Percentiles rank a stretch among this genome's conserved stretches.
phyloP scores from a whole-genome alignment of 2,329 filamentous ascomycete genomes.

The Monilinia fructicola region DNA sequence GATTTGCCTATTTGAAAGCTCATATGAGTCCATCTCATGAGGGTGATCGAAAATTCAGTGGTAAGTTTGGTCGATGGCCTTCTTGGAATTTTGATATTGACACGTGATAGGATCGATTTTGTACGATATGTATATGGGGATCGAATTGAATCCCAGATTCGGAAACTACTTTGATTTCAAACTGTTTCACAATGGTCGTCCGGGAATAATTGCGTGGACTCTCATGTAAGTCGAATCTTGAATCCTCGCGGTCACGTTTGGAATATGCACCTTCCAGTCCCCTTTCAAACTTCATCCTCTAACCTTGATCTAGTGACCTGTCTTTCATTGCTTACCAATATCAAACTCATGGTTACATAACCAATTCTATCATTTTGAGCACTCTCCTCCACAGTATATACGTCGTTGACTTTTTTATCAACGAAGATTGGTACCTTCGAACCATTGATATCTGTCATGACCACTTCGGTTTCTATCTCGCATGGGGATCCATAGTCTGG shows the following conservation, averaged over 20 bases:
- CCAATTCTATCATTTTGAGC: constrained; percentile 46
- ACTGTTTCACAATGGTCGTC: constrained; percentile 49
- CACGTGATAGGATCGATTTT: constrained; percentile 40
- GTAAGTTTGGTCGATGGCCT: constrained; percentile 29
- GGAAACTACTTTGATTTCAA: constrained; percentile 48
- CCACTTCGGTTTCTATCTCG: constrained; percentile 46
- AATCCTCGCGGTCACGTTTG: constrained; percentile 2
- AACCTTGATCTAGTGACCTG: constrained; percentile 39
- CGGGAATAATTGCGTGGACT: constrained; percentile 51
- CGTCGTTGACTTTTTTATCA: constrained; percentile 50
- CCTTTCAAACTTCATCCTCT: background rate
- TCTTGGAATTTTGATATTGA: constrained; percentile 17
- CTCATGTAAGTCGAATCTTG: constrained; percentile 43
- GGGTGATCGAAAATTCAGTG: constrained; percentile 47
- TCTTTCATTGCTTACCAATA: constrained; percentile 46
- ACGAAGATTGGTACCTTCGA: constrained; percentile 50
- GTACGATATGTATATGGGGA: constrained; percentile 50
- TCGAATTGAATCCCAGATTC: constrained; percentile 48
- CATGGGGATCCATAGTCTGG: constrained; percentile 49
- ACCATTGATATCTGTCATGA: constrained; percentile 47
- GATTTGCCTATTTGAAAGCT: constrained; percentile 44
- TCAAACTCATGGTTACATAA: constrained; percentile 44
- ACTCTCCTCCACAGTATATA: constrained; percentile 48
- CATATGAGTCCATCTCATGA: constrained; percentile 44
- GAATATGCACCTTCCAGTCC: constrained; percentile 7